A percentile compares a stretch with the other conserved stretches of the same genome.
Conservation (phyloP, 495 filamentous ascomycete species). For the Penicillium mononematosum region DNA sequence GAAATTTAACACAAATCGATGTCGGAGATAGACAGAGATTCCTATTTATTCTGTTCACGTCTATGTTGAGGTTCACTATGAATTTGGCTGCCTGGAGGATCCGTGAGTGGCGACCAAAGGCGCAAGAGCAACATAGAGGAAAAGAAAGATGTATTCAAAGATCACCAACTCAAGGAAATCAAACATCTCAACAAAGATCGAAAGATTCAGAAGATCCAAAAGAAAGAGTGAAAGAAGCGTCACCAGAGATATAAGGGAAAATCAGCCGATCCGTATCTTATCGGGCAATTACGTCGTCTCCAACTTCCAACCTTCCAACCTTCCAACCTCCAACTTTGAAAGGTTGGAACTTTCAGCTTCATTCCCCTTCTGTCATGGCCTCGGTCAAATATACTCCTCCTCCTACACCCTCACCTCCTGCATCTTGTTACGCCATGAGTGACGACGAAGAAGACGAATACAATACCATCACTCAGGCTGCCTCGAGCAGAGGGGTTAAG, state of each 20-base stretch:
- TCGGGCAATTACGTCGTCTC: conserved; percentile 9
- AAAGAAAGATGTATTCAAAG: neutral
- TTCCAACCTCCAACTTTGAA: neutral
- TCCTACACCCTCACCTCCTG: conserved; percentile 68
- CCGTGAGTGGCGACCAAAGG: neutral
- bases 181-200: neutral
- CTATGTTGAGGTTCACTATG: neutral
- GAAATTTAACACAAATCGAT: neutral
- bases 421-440: conserved; percentile 94
- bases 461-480: conserved; percentile 86
- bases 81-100: neutral
- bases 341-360: neutral
- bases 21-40: neutral
- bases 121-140: conserved; percentile 1
- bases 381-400: conserved; percentile 44
- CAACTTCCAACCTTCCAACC: neutral
- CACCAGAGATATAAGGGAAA: neutral
- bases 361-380: conserved; percentile 27
- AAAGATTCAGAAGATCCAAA: neutral
- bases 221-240: neutral
- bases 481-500: conserved; percentile 82
- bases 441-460: conserved; percentile 96
- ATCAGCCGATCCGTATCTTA: conserved; percentile 7
- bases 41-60: neutral
- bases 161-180: neutral